A percentile compares a stretch with the other conserved stretches of the same genome.
phyloP scores from a whole-genome alignment of 768 basidiomycete genomes.

The Filobasidium wieringae region DNA sequence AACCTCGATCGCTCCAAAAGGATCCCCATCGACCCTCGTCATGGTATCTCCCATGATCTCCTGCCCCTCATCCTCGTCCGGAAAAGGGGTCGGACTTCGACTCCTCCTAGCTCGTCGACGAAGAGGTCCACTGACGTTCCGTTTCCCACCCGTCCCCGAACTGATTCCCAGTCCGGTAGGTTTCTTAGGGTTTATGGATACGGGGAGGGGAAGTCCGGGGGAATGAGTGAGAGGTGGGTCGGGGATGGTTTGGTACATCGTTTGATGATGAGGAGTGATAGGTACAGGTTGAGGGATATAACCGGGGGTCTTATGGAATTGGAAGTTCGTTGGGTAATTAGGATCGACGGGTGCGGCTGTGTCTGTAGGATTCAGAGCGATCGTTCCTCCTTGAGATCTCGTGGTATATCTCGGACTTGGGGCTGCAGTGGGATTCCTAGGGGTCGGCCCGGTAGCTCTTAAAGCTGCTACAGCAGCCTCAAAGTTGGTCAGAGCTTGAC shows the following conservation, averaged over 20 bases:
- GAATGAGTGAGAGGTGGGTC: neutral
- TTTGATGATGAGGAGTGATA: neutral
- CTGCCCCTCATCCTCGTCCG: neutral
- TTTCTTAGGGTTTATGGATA: neutral
- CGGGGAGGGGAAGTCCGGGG: neutral
- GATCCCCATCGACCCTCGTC: neutral
- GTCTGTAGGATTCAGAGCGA: neutral
- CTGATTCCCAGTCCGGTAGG: neutral
- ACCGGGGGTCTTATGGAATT: slow-evolving; percentile 8
- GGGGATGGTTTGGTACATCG: neutral
- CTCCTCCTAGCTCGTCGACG: neutral
- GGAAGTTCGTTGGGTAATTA: slow-evolving; percentile 11
- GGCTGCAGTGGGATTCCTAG: neutral
- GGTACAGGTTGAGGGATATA: slow-evolving; percentile 1
- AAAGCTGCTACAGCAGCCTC: slow-evolving; percentile 14
- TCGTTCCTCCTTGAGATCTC: neutral
- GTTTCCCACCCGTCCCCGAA: neutral
- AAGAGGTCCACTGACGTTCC: neutral
- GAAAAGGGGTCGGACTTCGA: slow-evolving; percentile 1
- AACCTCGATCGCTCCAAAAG: neutral
- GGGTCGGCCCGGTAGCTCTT: neutral
- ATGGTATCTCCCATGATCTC: neutral
- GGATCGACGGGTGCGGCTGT: slow-evolving; percentile 1
- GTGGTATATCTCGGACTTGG: neutral
- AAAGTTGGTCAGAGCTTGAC: neutral